phyloP scores from a whole-genome alignment of 192 early-diverging fungal genomes.

The Gonapodya sp. region DNA sequence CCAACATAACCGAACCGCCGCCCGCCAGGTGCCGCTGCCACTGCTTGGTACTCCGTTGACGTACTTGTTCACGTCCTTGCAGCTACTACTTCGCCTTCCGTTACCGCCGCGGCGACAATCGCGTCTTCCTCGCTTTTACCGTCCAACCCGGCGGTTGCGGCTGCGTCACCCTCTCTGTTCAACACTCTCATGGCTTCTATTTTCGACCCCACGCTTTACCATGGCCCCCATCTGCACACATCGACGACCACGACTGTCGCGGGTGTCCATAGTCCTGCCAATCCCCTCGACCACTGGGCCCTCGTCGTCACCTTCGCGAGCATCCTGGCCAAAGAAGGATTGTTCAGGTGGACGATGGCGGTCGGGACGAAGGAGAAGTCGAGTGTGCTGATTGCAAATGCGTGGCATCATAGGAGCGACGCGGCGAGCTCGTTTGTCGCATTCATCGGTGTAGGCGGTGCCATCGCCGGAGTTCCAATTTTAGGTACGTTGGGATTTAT shows the following conservation, averaged over 20 bases:
- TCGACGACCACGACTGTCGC: neutral
- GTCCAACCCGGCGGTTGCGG: neutral
- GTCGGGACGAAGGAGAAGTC: neutral
- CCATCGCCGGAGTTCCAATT: neutral
- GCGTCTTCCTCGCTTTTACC: neutral
- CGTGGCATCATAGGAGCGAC: conserved; percentile 9
- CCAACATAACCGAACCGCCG: neutral
- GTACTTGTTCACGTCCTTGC: neutral
- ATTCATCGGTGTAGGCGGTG: neutral
- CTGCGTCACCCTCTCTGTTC: neutral
- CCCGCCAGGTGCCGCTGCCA: neutral
- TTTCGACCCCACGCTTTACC: neutral
- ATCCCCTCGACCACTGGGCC: neutral
- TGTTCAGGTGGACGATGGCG: neutral
- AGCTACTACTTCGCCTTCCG: neutral
- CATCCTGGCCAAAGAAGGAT: neutral
- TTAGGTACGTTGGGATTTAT: neutral
- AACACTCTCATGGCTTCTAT: neutral
- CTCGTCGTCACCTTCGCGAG: conserved; percentile 1
- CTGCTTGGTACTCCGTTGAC: neutral
- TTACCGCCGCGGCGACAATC: neutral
- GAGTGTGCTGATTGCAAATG: conserved; percentile 6
- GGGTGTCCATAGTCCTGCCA: neutral
- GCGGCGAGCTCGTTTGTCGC: neutral
- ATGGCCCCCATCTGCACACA: neutral